Evolutionary conservation across 371 early-diverging fungal species (phyloP).

Genomic region (Rhizomucor miehei): DNA sequence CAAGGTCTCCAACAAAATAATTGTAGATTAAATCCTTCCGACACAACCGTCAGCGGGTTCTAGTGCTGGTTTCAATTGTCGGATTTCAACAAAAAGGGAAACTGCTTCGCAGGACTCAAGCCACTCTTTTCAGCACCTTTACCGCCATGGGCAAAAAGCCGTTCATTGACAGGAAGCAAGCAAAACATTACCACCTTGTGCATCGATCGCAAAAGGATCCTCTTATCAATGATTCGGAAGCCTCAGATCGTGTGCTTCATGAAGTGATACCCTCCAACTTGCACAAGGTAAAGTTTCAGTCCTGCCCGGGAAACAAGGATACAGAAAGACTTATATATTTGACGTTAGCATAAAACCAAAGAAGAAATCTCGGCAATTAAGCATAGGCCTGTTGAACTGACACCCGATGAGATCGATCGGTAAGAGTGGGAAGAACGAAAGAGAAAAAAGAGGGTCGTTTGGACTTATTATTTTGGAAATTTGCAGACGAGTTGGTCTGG

Average conservation of each 20-base stretch:
- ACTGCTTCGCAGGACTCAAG: too few relatives aligned
- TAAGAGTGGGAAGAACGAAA: constrained; percentile 13
- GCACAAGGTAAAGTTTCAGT: constrained; percentile 62
- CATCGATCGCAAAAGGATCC: constrained; percentile 97
- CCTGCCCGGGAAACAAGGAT: neutral
- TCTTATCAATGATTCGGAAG: constrained; percentile 76
- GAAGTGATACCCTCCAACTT: constrained; percentile 72
- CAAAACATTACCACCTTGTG: constrained; percentile 86
- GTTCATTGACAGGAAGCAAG: constrained; percentile 85
- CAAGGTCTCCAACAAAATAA: too few relatives aligned
- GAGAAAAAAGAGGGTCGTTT: neutral
- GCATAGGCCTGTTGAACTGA: constrained; percentile 30
- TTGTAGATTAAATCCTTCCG: too few relatives aligned
- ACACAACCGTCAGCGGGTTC: too few relatives aligned
- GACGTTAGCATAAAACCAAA: constrained; percentile 36
- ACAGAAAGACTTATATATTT: neutral
- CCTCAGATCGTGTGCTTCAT: constrained; percentile 80
- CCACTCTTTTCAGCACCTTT: too few relatives aligned
- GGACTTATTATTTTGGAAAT: neutral
- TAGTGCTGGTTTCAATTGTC: too few relatives aligned
- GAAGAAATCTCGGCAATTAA: constrained; percentile 36
- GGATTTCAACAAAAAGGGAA: too few relatives aligned
- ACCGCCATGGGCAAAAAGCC: constrained; percentile 71
- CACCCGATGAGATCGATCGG: constrained; percentile 51
- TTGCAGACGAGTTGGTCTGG: constrained; percentile 61